Base-by-base conservation (phyloP, 345 rosid species). In the Aethionema arabicum region DNA sequence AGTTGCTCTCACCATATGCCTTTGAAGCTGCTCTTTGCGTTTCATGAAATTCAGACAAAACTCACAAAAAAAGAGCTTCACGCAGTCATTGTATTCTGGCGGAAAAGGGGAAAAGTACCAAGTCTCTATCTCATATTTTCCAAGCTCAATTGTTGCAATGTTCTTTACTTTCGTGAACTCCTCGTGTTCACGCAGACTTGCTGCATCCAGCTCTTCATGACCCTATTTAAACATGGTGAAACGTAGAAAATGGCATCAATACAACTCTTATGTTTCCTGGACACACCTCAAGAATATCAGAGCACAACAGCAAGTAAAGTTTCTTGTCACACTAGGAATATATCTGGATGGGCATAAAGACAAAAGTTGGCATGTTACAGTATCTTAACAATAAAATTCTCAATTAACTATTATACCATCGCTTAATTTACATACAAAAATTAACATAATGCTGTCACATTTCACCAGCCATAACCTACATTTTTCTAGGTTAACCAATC, bases 21-120 rank as follows among this genome's bases (percentile, higher is more conserved):
- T 82, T 68, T 88, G 98, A 78, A 91, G 95, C 78, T 88, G 98
- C 66, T 86, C 98, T 80, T 88, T 88, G 72, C 95, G 89, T 80
- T 91, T 91, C 96, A 91, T 83, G 77, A 91, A 88, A 66, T 88
- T 91, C 66, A 91, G 85, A 77, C 98, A 88, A 76, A 91, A 91
- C 80, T 91, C 98, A 77, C 98, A 91, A 63, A 91, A 91, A 77
- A 73, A 91, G 73, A 91, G 86, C 91, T 86, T 86, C 72, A 82
- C 70, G 38, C 78, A 88, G 58, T 91, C 98, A 72, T 82, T 91
- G 77, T 86, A 91, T 68, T 91, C 98, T 33, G 98, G 95, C 32
- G 95, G 98, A 70, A 91, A 91, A 35, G 98, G 98, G 7, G 98
- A 91, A 80, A 91, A 91, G 78, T 91, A 88, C 98, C 98, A 91